Evolutionary conservation across 2,329 filamentous ascomycete species (phyloP), one percentile per base, ranked within the genome.

Genomic region (Aspergillus glaucus): DNA sequence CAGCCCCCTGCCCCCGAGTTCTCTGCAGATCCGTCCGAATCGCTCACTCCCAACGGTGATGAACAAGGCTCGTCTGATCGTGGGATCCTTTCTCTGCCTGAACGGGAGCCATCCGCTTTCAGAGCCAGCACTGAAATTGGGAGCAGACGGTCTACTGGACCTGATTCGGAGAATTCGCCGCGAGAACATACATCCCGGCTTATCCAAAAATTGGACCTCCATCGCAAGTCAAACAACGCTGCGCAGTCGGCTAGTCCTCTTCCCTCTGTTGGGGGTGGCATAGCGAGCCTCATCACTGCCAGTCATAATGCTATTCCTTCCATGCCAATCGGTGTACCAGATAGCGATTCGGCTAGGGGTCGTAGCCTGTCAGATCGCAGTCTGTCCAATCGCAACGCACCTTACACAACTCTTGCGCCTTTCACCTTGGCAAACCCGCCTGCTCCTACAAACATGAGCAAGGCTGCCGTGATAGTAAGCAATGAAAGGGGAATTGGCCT

Each of bases 191-290:
- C 88, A 7, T 82, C 88, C 17, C 83, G 91, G 51, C 89, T 97
- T 54, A 96, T 96, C 66, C 88, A 94, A 65, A 95, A 90, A 68
- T 79, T 96, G 41, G 92, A 96, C 67, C 76, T 95, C 49, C 88
- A 94, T 66, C 84, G 92, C 55, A 94, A 92, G 64, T 78, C 84
- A 15, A 68, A 64, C 34, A 81, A 83, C 6, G 80, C 84, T 52
- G 76, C 77, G 21, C 70, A 70, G 26, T 71, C 71, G 52, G 71
- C 72, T 22, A 68, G 65, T 47, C 74, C 66, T 34, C 64, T 68
- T 34, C 65, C 64, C 1, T 58, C 66, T 19, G 67, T 77, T 10
- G 77, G 80, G 17, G 75, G 77, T 48, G 90, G 90, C 24, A 91
- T 95, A 57, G 88, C 88, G 32, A 87, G 87, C 65, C 75, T 95